Evolutionary conservation across 768 basidiomycete species (phyloP).

Genomic region (Boletus rubropictus): DNA sequence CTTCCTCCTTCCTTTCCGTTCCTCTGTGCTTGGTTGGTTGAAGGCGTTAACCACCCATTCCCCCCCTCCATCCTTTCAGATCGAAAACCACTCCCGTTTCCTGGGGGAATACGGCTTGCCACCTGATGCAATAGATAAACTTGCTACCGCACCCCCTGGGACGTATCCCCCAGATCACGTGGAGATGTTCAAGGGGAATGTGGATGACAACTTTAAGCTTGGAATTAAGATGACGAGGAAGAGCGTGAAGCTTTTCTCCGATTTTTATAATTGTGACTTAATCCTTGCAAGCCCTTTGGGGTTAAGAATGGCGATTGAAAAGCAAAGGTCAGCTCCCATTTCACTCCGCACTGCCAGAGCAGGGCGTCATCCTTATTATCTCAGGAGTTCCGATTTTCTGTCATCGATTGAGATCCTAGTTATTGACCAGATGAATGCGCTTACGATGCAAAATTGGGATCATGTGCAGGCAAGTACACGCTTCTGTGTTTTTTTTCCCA

Average conservation of each 20-base stretch:
- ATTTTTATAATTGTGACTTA: slow-evolving; percentile 87
- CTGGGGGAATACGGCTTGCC: slow-evolving; percentile 78
- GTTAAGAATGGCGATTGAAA: slow-evolving; percentile 85
- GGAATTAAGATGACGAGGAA: slow-evolving; percentile 92
- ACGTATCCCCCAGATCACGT: slow-evolving; percentile 86
- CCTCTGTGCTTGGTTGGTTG: slow-evolving; percentile 79
- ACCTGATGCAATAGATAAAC: slow-evolving; percentile 71
- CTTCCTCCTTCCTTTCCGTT: slow-evolving; percentile 89
- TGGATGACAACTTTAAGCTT: slow-evolving; percentile 90
- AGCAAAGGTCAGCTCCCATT: slow-evolving; percentile 68
- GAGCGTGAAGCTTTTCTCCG: slow-evolving; percentile 84
- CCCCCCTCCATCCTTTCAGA: slow-evolving; percentile 64
- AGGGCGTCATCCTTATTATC: background rate
- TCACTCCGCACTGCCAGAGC: background rate
- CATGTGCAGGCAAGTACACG: slow-evolving; percentile 71
- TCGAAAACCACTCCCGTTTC: slow-evolving; percentile 86
- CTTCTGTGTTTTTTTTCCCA: background rate
- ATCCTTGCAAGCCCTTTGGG: slow-evolving; percentile 93
- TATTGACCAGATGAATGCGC: slow-evolving; percentile 88
- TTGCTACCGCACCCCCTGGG: slow-evolving; percentile 64
- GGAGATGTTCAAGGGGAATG: slow-evolving; percentile 92
- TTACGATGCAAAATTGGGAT: slow-evolving; percentile 99
- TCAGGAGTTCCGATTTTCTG: slow-evolving; percentile 84
- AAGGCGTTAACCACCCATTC: slow-evolving; percentile 73
- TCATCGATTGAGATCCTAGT: slow-evolving; percentile 88